These are phyloP conservation scores for Vitis rupestris DNA, from an alignment of 164 flowering plant species.

Conservation along the genomic window DNA sequence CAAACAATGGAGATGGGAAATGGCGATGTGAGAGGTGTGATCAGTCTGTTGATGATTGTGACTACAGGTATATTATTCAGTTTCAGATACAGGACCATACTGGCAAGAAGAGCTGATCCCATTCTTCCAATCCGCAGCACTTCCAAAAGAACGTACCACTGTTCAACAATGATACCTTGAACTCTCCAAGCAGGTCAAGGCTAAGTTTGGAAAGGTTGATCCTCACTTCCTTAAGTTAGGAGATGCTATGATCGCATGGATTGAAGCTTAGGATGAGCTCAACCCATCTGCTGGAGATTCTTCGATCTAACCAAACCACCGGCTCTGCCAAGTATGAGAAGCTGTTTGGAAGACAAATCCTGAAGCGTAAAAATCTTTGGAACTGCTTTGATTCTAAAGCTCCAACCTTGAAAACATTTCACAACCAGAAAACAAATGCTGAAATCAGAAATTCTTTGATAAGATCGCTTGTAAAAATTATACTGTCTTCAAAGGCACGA, in stretches of 20 bases:
- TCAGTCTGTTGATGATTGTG: slow-evolving; percentile 67
- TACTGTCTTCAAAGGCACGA: slow-evolving; percentile 67
- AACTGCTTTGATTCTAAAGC: slow-evolving; percentile 58
- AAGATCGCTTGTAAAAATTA: slow-evolving; percentile 48
- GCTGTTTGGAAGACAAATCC: slow-evolving; percentile 35
- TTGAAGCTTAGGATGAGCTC: slow-evolving; percentile 15
- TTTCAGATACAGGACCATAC: slow-evolving; percentile 92
- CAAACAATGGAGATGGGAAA: slow-evolving; percentile 95
- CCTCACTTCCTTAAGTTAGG: slow-evolving; percentile 19
- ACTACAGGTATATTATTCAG: slow-evolving; percentile 84
- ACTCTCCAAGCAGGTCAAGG: slow-evolving; percentile 24
- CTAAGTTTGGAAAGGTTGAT: slow-evolving; percentile 16
- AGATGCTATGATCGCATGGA: slow-evolving; percentile 25
- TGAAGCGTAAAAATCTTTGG: slow-evolving; percentile 68
- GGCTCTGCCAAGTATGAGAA: no score
- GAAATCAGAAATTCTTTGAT: slow-evolving; percentile 45
- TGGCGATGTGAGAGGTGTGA: slow-evolving; percentile 94
- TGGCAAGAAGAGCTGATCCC: slow-evolving; percentile 37
- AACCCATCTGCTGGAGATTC: no score
- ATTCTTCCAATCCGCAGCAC: slow-evolving; percentile 14
- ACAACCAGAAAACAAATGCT: slow-evolving; percentile 47
- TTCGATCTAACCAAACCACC: no score
- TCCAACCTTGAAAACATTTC: slow-evolving; percentile 70
- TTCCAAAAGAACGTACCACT: slow-evolving; percentile 19
- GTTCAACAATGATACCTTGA: slow-evolving; percentile 22